phyloP scores from a whole-genome alignment of 2,329 filamentous ascomycete genomes.

The Exophiala sp. region DNA sequence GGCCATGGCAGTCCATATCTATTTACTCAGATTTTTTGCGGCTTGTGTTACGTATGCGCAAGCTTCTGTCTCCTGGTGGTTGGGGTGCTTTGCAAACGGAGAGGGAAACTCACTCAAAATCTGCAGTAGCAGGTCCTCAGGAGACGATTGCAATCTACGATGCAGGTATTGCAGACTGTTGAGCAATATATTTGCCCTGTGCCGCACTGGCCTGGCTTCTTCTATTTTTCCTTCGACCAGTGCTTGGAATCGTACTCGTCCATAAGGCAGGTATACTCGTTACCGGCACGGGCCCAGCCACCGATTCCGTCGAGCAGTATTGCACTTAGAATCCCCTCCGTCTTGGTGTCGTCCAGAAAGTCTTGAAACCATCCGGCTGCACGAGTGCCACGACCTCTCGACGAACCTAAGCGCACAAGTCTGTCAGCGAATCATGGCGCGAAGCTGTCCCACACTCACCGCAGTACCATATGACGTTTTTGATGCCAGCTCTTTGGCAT shows the following conservation, averaged over 20 bases:
- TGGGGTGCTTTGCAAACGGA: constrained; percentile 5
- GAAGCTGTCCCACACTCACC: constrained; percentile 31
- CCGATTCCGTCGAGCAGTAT: constrained; percentile 32
- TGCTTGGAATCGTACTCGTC: constrained; percentile 30
- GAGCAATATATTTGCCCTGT: too few species aligned
- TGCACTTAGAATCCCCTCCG: constrained; percentile 19
- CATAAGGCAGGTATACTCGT: constrained; percentile 32
- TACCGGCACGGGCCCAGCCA: constrained; percentile 32
- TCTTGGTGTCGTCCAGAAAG: constrained; percentile 41
- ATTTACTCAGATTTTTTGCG: constrained; percentile 51
- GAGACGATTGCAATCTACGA: too few species aligned
- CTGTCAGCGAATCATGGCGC: too few species aligned
- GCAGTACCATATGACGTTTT: constrained; percentile 41
- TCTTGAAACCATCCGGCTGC: constrained; percentile 57
- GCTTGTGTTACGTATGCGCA: constrained; percentile 29
- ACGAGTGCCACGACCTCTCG: constrained; percentile 52
- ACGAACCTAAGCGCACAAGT: constrained; percentile 46
- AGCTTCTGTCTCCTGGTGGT: constrained; percentile 15
- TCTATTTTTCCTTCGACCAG: constrained; percentile 18
- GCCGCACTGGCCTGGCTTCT: not conserved
- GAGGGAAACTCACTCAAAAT: not conserved
- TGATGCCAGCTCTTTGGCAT: constrained; percentile 32
- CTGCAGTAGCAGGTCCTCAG: too few species aligned
- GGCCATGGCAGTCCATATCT: constrained; percentile 44
- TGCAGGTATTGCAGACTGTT: too few species aligned